Evolutionary conservation across 1,139 yeast species (phyloP).

Genomic region (Blastobotrys aristatus): DNA sequence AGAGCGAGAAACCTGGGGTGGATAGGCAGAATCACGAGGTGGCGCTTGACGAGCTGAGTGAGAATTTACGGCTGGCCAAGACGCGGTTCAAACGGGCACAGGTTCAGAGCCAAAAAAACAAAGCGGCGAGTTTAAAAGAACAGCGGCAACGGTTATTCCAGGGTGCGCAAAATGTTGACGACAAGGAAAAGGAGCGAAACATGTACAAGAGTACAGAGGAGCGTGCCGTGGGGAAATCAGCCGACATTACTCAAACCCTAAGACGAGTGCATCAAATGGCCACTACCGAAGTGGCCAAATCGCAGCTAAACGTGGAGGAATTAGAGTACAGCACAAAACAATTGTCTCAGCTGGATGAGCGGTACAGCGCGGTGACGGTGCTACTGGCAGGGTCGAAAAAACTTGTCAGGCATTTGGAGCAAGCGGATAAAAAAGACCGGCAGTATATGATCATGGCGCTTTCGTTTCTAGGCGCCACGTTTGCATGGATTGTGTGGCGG

Average conservation of each 20-base stretch:
- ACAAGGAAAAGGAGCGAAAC: conserved; percentile 9
- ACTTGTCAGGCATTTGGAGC: conserved; percentile 59
- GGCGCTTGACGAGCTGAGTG: conserved; percentile 25
- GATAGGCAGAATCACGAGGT: conserved; percentile 17
- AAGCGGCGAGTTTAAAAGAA: conserved; percentile 20
- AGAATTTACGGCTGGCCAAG: conserved; percentile 25
- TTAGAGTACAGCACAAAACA: conserved; percentile 56
- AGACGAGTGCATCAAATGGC: conserved; percentile 52
- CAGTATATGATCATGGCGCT: conserved; percentile 54
- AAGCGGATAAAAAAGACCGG: conserved; percentile 61
- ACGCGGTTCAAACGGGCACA: conserved; percentile 30
- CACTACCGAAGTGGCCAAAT: conserved; percentile 43
- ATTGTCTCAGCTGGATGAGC: conserved; percentile 45
- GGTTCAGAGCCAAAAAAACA: conserved; percentile 27
- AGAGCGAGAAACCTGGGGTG: conserved; percentile 15
- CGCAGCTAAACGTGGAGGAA: conserved; percentile 57
- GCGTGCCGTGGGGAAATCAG: conserved; percentile 45
- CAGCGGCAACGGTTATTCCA: conserved; percentile 28
- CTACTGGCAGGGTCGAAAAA: conserved; percentile 50
- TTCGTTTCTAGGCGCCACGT: conserved; percentile 51
- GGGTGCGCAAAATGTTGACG: background rate
- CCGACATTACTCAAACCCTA: conserved; percentile 50
- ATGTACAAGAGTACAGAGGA: conserved; percentile 25
- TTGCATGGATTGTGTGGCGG: conserved; percentile 62
- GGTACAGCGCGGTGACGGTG: conserved; percentile 50